These are phyloP conservation scores for Candida anglica DNA, from an alignment of 805 yeast species.

Conservation along the genomic window DNA sequence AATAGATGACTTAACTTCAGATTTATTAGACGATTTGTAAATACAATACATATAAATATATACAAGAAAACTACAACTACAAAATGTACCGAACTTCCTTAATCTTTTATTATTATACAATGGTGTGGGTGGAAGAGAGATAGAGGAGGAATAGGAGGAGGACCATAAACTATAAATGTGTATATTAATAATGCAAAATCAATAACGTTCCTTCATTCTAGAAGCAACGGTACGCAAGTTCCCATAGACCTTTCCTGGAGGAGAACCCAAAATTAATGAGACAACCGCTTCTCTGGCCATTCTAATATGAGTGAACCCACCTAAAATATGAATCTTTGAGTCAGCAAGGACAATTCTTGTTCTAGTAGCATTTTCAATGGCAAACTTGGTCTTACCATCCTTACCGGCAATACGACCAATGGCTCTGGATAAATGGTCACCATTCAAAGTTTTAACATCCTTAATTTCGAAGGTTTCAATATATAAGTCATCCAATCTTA, in stretches of 20 bases:
- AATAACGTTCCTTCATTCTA: conserved; percentile 94
- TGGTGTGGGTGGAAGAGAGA: conserved; percentile 3
- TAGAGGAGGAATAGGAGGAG: neutral
- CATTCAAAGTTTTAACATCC: conserved; percentile 92
- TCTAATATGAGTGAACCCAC: conserved; percentile 94
- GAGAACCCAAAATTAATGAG: conserved; percentile 90
- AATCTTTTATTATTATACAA: too few relatives aligned
- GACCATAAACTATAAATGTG: neutral
- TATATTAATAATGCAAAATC: conserved; percentile 8
- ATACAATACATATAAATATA: neutral
- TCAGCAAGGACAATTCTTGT: conserved; percentile 98
- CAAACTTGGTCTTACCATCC: conserved; percentile 98
- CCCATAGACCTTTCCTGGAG: conserved; percentile 98
- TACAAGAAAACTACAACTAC: too few relatives aligned
- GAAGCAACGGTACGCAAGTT: conserved; percentile 95
- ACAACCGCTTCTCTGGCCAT: conserved; percentile 99
- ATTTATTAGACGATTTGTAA: conserved; percentile 18
- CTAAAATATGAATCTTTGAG: conserved; percentile 91
- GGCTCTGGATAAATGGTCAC: conserved; percentile 97
- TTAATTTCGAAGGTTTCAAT: conserved; percentile 96
- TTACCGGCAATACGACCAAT: conserved; percentile 99
- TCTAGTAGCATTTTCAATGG: conserved; percentile 97
- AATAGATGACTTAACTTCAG: conserved; percentile 51
- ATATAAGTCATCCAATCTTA: conserved; percentile 92
- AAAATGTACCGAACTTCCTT: too few relatives aligned